phyloP scores from a whole-genome alignment of 768 basidiomycete species.

The Auriscalpium microsporum region DNA sequence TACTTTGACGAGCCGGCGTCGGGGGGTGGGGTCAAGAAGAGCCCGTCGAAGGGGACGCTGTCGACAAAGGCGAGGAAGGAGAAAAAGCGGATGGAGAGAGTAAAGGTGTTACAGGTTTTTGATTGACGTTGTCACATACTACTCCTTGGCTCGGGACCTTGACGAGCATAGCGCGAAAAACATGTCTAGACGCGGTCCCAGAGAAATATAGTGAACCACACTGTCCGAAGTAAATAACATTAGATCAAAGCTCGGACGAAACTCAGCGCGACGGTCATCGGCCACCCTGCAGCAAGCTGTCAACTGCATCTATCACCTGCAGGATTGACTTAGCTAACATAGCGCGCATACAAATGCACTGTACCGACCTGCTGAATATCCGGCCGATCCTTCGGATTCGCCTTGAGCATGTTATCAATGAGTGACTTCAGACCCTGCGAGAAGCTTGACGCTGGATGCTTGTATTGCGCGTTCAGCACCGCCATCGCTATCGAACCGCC shows the following conservation, averaged over 20 bases:
- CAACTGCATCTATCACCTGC: not conserved
- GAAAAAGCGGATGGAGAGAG: not conserved
- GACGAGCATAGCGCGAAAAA: too few relatives aligned
- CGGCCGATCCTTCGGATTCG: conserved; percentile 75
- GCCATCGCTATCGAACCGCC: conserved; percentile 98
- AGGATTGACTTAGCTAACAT: not conserved
- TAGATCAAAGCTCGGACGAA: not conserved
- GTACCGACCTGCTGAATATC: conserved; percentile 72
- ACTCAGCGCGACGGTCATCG: not conserved
- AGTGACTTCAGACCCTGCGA: conserved; percentile 75
- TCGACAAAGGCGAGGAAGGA: not conserved
- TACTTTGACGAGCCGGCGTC: not conserved
- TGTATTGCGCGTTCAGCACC: conserved; percentile 87
- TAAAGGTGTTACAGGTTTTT: not conserved
- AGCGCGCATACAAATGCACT: not conserved
- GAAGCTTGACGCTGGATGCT: conserved; percentile 81
- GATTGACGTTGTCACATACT: not conserved
- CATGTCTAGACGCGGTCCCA: too few relatives aligned
- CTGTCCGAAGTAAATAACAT: too few relatives aligned
- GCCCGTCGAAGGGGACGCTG: not conserved
- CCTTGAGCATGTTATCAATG: conserved; percentile 78
- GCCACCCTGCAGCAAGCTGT: not conserved
- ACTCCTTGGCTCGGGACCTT: too few relatives aligned
- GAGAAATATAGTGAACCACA: too few relatives aligned
- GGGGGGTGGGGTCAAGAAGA: not conserved